Evolutionary conservation across 352 stramenopile species (phyloP).

Genomic region (Chrysophaeum taylorii): DNA sequence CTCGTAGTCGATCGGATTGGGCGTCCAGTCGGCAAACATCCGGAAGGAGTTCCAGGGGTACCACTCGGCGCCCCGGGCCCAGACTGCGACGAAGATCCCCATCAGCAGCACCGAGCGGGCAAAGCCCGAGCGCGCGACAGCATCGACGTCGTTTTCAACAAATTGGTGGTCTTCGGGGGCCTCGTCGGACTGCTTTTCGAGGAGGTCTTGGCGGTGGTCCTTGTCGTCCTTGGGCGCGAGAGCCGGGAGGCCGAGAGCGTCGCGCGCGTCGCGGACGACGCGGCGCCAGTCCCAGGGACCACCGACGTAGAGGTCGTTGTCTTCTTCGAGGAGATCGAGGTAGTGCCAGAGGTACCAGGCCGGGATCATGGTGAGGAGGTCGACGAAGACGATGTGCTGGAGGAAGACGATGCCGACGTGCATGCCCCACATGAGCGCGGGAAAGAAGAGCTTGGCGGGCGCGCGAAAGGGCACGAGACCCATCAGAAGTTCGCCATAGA

Average conservation of each 20-base stretch:
- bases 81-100: not conserved
- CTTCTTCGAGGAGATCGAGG: not conserved
- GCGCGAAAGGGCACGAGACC: constrained; percentile 3
- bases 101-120: not conserved
- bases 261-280: not conserved
- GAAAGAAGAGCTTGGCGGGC: not conserved
- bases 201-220: not conserved
- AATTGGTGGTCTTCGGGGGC: no score
- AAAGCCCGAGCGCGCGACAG: not conserved
- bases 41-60: constrained; percentile 7
- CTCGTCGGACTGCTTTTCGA: not conserved
- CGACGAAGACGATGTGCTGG: constrained; percentile 15
- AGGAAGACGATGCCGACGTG: not conserved
- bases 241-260: not conserved
- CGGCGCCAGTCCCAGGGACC: not conserved
- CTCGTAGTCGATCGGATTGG: not conserved
- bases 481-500: constrained; percentile 6
- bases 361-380: constrained; percentile 4
- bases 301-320: not conserved
- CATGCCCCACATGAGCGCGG: not conserved
- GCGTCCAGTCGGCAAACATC: constrained; percentile 12
- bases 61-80: not conserved
- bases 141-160: not conserved
- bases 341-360: constrained; percentile 1
- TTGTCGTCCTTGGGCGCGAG: not conserved